A percentile compares a stretch with the other conserved stretches of the same genome.
Evolutionary conservation across 2,329 filamentous ascomycete species (phyloP).

Genomic region (Aspergillus sp.): DNA sequence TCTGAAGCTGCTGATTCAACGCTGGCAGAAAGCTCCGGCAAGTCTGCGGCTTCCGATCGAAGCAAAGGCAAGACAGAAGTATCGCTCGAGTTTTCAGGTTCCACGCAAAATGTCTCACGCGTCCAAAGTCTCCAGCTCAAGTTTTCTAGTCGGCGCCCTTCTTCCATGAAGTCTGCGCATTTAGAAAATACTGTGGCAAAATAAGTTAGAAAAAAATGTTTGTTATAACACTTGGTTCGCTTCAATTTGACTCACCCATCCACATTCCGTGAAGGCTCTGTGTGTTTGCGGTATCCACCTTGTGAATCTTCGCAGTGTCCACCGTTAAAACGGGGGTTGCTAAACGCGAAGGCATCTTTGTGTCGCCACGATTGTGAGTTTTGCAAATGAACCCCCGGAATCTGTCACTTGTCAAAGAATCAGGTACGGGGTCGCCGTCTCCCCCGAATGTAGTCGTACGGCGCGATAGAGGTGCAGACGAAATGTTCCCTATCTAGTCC

Average conservation of each 20-base stretch:
- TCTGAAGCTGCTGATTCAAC: slow-evolving; percentile 70
- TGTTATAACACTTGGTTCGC: slow-evolving; percentile 17
- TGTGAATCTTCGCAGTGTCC: slow-evolving; percentile 87
- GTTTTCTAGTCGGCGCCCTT: slow-evolving; percentile 90
- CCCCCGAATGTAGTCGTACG: slow-evolving; percentile 45
- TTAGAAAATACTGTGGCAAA: slow-evolving; percentile 75
- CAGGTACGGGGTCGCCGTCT: slow-evolving; percentile 44
- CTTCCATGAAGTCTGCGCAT: slow-evolving; percentile 89
- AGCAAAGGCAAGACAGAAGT: slow-evolving; percentile 50
- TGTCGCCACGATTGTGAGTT: slow-evolving; percentile 25
- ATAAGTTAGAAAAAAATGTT: slow-evolving; percentile 13
- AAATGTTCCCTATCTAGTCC: slow-evolving; percentile 20
- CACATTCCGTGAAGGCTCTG: slow-evolving; percentile 96
- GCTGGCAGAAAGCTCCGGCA: slow-evolving; percentile 74
- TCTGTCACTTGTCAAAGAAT: slow-evolving; percentile 2
- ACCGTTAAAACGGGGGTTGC: slow-evolving; percentile 86
- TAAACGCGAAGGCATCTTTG: slow-evolving; percentile 76
- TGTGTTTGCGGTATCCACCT: slow-evolving; percentile 88
- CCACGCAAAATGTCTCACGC: slow-evolving; percentile 86
- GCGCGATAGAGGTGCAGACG: slow-evolving; percentile 30
- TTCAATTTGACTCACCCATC: slow-evolving; percentile 69
- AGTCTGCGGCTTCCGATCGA: slow-evolving; percentile 49
- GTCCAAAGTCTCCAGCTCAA: slow-evolving; percentile 96
- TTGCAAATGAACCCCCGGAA: slow-evolving; percentile 5
- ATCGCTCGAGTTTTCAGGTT: slow-evolving; percentile 56